Conservation (phyloP, 306 rosid species). For the Castanea mollissima region DNA sequence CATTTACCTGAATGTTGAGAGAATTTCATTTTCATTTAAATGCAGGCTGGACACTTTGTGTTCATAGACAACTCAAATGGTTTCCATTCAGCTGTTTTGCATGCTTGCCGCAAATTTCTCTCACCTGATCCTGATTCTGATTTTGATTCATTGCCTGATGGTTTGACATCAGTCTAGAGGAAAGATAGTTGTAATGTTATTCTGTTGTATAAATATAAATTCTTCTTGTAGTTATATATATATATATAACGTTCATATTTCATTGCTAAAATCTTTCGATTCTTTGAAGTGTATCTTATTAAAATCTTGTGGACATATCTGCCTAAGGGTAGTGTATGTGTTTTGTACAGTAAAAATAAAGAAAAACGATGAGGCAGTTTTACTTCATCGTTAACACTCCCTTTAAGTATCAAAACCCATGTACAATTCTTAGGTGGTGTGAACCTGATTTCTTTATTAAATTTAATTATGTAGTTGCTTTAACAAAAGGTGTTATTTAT, state of each 20-base stretch:
- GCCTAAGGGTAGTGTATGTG: not conserved
- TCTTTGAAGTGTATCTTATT: not conserved
- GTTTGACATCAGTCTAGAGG: slow-evolving; percentile 58
- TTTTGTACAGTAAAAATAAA: not conserved
- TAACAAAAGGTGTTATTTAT: no score
- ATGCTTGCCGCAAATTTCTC: slow-evolving; percentile 78
- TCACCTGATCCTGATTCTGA: slow-evolving; percentile 53
- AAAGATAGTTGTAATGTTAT: slow-evolving; percentile 1
- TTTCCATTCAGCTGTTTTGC: slow-evolving; percentile 75
- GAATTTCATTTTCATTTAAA: not conserved
- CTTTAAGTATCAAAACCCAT: no score
- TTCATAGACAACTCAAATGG: slow-evolving; percentile 77
- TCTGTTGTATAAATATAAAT: not conserved
- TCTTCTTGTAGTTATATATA: not conserved
- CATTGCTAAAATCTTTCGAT: not conserved
- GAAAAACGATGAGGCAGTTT: not conserved
- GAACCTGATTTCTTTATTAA: no score
- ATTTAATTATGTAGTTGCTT: no score
- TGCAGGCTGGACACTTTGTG: slow-evolving; percentile 88
- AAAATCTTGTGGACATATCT: slow-evolving; percentile 2
- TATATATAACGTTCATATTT: not conserved
- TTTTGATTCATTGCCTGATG: slow-evolving; percentile 68
- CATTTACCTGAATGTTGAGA: not conserved
- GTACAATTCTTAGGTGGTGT: no score
- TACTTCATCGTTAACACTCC: not conserved